Evolutionary conservation across 345 rosid genomes (phyloP), one percentile per base, ranked within the genome.

Genomic region (Eutrema heterophyllum): DNA sequence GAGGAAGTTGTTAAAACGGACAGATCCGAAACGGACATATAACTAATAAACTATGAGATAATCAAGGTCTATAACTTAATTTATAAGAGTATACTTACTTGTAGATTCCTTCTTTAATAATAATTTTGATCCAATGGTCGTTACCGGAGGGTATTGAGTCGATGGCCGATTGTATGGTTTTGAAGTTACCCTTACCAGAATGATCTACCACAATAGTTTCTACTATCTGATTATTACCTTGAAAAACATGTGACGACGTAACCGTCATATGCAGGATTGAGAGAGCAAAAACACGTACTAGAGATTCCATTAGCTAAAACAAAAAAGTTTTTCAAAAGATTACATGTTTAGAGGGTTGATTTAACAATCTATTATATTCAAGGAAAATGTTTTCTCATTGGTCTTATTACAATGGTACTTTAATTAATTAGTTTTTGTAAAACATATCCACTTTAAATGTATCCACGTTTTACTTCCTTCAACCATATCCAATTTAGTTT

Each of bases 161-260:
- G 38, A 78, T 73, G 45, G 79, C 86, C 0, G 63, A 7, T 24
- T 86, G 89, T 6, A 83, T 59, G 16, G 66, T 64, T 9, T 33
- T 74, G 53, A 84, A 84, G 16, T 65, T 29, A 57, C 82, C 82
- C 0, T 29, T 1, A 32, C 84, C 84, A 5, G 70, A 52, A 7
- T 62, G 3, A 58, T 81, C 83, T 1, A 74, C 86, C 8, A 6
- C 71, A 45, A 81, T 79, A 2, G 33, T 81, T 45, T 9, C 1
- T 38, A 13, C 8, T 27, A 26, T 2, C 6, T 21, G 24, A 46
- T n/a, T 26, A 9, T 40, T 60, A 60, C 46, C 21, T 48, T 50
- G 35, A 50, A 50, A 50, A 50, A 4, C 46, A 66, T 50, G 46
- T 36, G 57, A 50, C 13, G 45, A 35, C 24, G 6, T 14, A 50